Evolutionary conservation across 371 early-diverging fungal species (phyloP), one percentile per base, ranked within the genome.

Genomic region (Parasitella parasitica): DNA sequence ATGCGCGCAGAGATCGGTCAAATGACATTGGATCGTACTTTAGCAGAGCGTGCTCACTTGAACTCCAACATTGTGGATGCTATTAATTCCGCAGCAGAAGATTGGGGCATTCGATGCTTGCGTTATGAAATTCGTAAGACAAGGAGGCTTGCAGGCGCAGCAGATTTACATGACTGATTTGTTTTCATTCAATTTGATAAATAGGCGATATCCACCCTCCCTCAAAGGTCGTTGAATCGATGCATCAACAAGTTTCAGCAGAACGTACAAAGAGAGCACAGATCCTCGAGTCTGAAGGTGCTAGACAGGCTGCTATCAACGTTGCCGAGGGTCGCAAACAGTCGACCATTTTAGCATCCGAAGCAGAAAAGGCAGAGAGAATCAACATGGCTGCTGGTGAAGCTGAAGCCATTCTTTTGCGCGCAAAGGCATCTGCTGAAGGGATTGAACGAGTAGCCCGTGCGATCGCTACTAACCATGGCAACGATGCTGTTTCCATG

Each of bases 1-100:
- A 97, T 97, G 97, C 89, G 98, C 32, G 95, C 98, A 2, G 98
- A 98, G 70, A 97, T 97, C 69, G 98, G 98, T 28, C 96, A 96
- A 74, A 89, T 98, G 92, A 96, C 97, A 0, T 79, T 98, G 61
- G 99, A 98, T 73, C 85, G 93, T 13, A 98, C 97, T 3, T 75
- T 98, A 52, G 96, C 98, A 2, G 97, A 98, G 71, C 89, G 98
- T 64, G 90, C 94, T 28, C 86, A 91, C 51, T 79, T 98, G 60
- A 98, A 98, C 75, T 71, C 86, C 60, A 92, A 94, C 67, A 98
- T 98, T 73, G 97, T 97, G 22, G 85, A 94, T 30, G 94, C 97
- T 11, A 97, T 98, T 76, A 98, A 97, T 72, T 73, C 86, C 6
- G 98, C 99, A 13, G 90, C 96, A 1, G 91, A 88, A 6, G 93